Conservation (phyloP, 495 filamentous ascomycete species). For the Talaromyces trachyspermus region DNA sequence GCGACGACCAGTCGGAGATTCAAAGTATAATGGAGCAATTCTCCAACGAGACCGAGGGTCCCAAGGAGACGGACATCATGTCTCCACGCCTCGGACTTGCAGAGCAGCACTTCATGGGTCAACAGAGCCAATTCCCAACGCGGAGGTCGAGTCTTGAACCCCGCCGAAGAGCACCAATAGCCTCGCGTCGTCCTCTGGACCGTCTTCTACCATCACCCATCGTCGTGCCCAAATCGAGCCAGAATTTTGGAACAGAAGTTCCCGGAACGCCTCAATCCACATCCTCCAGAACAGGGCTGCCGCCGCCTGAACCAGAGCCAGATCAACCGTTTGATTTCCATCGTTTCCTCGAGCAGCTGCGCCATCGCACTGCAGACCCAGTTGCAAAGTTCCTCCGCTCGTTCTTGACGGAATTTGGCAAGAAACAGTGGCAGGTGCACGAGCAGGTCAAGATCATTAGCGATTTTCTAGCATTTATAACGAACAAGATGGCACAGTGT, state of each 20-base stretch:
- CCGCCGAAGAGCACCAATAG: conserved; percentile 20
- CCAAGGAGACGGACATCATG: conserved; percentile 69
- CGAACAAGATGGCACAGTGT: conserved; percentile 97
- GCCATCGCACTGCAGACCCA: conserved; percentile 91
- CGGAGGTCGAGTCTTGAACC: conserved; percentile 77
- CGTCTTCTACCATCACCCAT: conserved; percentile 3
- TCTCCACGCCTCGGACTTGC: conserved; percentile 69
- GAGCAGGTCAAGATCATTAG: conserved; percentile 98
- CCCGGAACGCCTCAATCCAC: conserved; percentile 39
- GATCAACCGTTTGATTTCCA: conserved; percentile 96
- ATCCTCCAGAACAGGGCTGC: conserved; percentile 48
- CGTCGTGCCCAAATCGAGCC: conserved; percentile 7
- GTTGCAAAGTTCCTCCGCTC: conserved; percentile 93
- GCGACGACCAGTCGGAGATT: conserved; percentile 76
- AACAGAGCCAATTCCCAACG: conserved; percentile 63
- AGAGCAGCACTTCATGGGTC: conserved; percentile 58
- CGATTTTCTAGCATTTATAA: conserved; percentile 96
- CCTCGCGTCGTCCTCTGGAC: background rate
- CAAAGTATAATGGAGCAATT: conserved; percentile 92
- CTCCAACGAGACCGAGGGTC: conserved; percentile 57
- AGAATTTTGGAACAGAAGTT: conserved; percentile 14
- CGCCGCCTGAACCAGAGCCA: conserved; percentile 83
- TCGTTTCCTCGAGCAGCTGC: conserved; percentile 88
- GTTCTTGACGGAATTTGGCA: conserved; percentile 90
- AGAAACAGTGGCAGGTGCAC: conserved; percentile 99